Conservation (phyloP, 345 rosid genomes). For the Eucalyptus lansdowneana region DNA sequence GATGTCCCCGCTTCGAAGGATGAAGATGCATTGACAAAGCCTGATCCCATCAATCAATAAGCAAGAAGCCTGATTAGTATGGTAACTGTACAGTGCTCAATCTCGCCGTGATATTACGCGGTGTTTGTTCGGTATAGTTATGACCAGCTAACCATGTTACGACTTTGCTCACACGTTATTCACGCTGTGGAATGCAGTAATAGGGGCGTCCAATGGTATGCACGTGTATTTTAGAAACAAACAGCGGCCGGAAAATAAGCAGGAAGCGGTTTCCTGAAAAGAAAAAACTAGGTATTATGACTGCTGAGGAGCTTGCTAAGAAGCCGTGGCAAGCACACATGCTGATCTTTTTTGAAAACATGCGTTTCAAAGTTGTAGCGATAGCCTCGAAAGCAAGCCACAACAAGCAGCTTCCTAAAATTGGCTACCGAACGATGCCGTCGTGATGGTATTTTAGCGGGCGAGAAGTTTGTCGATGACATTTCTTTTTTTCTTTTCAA, state of each 20-base stretch:
- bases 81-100: not conserved
- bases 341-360: not conserved
- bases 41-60: not conserved
- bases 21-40: not conserved
- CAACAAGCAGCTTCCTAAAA: not conserved
- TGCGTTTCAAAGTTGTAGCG: rapidly evolving
- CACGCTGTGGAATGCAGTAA: not conserved
- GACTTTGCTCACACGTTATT: not conserved
- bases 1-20: not conserved
- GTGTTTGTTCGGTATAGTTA: rapidly evolving
- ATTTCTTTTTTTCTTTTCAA: not conserved
- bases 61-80: not conserved
- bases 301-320: too few relatives aligned
- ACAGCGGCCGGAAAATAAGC: not conserved
- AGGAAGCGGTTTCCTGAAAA: not conserved
- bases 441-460: not conserved
- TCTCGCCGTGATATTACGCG: rapidly evolving
- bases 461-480: not conserved
- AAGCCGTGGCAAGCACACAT: not conserved
- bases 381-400: not conserved
- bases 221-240: too few relatives aligned
- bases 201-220: not conserved
- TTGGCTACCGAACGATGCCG: not conserved
- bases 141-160: rapidly evolving
- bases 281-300: not conserved